A percentile compares a stretch with the other conserved stretches of the same genome.
These are phyloP conservation scores for Acacia pycnantha DNA, from an alignment of 331 rosid species.

Conservation along the genomic window DNA sequence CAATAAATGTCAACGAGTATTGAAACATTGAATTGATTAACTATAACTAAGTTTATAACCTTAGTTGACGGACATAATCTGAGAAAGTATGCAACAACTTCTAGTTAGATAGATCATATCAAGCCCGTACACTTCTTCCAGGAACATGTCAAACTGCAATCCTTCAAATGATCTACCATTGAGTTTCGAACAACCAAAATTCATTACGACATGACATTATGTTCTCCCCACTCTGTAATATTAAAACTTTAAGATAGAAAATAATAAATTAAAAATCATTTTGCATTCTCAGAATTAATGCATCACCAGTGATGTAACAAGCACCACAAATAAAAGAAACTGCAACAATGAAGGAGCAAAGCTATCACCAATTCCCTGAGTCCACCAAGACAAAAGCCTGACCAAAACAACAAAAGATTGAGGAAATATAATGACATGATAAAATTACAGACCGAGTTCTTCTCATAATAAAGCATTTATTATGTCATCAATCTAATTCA, in stretches of 20 bases:
- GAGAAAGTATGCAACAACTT: neutral
- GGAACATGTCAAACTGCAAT: neutral
- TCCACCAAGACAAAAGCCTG: slow-evolving; percentile 55
- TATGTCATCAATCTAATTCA: neutral
- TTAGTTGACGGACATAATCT: neutral
- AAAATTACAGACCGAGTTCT: neutral
- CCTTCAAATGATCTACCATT: neutral
- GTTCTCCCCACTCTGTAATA: neutral
- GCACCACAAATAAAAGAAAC: slow-evolving; percentile 58
- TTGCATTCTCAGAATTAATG: slow-evolving; percentile 57
- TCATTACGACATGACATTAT: neutral
- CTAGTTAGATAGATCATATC: neutral
- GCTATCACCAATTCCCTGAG: slow-evolving; percentile 53
- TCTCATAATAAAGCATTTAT: neutral
- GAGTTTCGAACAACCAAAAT: neutral
- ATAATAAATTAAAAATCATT: slow-evolving; percentile 42
- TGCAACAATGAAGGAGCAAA: slow-evolving; percentile 51
- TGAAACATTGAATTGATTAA: neutral
- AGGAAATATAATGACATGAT: neutral
- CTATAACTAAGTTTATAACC: neutral
- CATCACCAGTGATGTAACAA: slow-evolving; percentile 50
- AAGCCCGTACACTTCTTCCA: neutral
- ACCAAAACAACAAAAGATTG: slow-evolving; percentile 19
- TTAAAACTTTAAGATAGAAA: neutral
- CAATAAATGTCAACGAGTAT: neutral